These are phyloP conservation scores for Scutellaria baicalensis DNA, from an alignment of 257 asterid species.

Conservation along the genomic window DNA sequence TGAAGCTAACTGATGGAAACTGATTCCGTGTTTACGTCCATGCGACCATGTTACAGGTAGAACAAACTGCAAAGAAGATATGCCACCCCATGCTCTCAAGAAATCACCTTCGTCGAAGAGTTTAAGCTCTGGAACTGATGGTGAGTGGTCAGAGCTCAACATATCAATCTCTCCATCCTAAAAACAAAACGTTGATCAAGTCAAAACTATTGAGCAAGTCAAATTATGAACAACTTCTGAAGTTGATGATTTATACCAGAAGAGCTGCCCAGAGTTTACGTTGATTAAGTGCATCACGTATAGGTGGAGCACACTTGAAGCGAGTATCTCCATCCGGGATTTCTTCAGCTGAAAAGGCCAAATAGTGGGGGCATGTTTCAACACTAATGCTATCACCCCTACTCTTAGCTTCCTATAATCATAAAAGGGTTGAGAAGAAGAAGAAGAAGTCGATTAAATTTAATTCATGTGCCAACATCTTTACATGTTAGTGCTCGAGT, in stretches of 20 bases:
- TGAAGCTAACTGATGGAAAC: slow-evolving; percentile 61
- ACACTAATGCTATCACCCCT: slow-evolving; percentile 79
- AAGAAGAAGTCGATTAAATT: not conserved
- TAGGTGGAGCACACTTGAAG: slow-evolving; percentile 95
- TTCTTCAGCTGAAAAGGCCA: slow-evolving; percentile 94
- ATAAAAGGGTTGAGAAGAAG: not conserved
- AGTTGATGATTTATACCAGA: slow-evolving; percentile 34
- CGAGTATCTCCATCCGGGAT: slow-evolving; percentile 96
- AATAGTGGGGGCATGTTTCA: slow-evolving; percentile 97
- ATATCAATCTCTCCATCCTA: slow-evolving; percentile 91
- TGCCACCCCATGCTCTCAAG: slow-evolving; percentile 97
- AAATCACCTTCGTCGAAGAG: slow-evolving; percentile 74
- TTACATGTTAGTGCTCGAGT: not conserved
- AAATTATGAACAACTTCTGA: not conserved
- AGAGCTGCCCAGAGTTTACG: slow-evolving; percentile 79
- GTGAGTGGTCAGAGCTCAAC: slow-evolving; percentile 97
- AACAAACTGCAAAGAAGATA: slow-evolving; percentile 90
- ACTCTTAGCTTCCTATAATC: slow-evolving; percentile 67
- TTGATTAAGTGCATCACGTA: slow-evolving; percentile 73
- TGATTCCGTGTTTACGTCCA: slow-evolving; percentile 62
- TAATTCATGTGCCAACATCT: not conserved
- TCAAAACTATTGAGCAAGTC: not conserved
- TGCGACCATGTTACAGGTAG: slow-evolving; percentile 90
- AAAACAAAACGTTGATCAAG: not conserved
- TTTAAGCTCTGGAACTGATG: slow-evolving; percentile 81